Percentiles rank a stretch among this genome's conserved stretches.
Evolutionary conservation across 371 early-diverging fungal genomes (phyloP).

Genomic region (Phascolomyces articulosus): DNA sequence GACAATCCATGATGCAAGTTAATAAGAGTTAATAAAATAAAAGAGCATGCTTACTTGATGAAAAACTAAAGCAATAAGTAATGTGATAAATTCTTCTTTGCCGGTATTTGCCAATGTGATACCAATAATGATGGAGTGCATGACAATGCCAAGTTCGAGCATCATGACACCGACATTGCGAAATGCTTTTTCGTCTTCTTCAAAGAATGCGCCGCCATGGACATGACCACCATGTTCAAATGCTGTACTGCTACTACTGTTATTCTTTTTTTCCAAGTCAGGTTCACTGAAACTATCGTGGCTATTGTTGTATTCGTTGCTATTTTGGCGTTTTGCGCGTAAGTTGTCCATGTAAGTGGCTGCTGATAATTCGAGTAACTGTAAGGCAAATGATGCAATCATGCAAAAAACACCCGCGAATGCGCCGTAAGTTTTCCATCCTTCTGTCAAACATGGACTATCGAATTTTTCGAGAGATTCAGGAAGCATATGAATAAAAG

Average conservation of each 20-base stretch:
- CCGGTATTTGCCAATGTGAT: conserved; percentile 72
- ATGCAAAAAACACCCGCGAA: conserved; percentile 52
- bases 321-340: neutral
- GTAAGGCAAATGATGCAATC: conserved; percentile 47
- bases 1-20: too few species aligned
- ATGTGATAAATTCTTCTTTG: conserved; percentile 66
- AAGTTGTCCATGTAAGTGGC: conserved; percentile 29
- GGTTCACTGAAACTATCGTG: neutral
- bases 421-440: conserved; percentile 40
- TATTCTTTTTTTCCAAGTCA: neutral
- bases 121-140: conserved; percentile 90
- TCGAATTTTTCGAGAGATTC: conserved; percentile 40
- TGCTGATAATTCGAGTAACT: conserved; percentile 40
- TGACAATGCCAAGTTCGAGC: conserved; percentile 82
- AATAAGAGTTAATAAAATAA: too few species aligned
- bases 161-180: conserved; percentile 55
- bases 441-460: conserved; percentile 43
- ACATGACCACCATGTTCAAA: conserved; percentile 2
- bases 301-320: neutral
- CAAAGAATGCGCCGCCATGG: neutral
- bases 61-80: conserved; percentile 83
- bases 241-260: too few species aligned
- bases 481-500: conserved; percentile 53
- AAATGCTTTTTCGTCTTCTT: conserved; percentile 4
- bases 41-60: conserved; percentile 66